phyloP scores from a whole-genome alignment of 2,329 filamentous ascomycete genomes.

The Pyrenophora graminea region DNA sequence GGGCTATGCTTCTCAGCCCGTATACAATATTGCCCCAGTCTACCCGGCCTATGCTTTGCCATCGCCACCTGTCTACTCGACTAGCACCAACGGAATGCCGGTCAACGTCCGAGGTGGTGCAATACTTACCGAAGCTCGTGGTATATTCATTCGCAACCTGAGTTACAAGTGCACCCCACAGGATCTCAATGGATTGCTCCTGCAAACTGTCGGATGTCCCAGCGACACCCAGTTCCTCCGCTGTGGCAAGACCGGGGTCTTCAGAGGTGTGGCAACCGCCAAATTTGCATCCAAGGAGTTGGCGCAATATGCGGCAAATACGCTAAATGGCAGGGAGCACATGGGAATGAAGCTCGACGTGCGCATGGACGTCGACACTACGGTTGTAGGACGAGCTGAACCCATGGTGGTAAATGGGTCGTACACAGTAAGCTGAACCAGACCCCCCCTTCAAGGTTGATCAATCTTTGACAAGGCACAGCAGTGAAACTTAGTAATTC shows the following conservation, averaged over 20 bases:
- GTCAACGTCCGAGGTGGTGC: constrained; percentile 46
- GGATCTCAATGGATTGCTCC: constrained; percentile 36
- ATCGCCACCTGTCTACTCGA: constrained; percentile 32
- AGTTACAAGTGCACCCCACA: constrained; percentile 31
- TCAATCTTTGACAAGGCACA: constrained; percentile 17
- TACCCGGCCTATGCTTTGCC: constrained; percentile 27
- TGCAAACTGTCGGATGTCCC: constrained; percentile 32
- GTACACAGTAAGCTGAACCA: constrained; percentile 22
- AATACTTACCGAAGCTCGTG: constrained; percentile 43
- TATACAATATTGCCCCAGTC: constrained; percentile 24
- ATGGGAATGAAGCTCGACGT: constrained; percentile 40
- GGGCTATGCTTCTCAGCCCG: constrained; percentile 20
- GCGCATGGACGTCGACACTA: constrained; percentile 42
- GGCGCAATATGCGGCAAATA: constrained; percentile 34
- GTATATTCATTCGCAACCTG: constrained; percentile 44
- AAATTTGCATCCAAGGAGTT: constrained; percentile 37
- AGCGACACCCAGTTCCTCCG: constrained; percentile 32
- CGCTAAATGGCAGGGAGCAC: constrained; percentile 34
- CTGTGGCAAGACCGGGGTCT: constrained; percentile 30
- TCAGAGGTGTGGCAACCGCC: constrained; percentile 42
- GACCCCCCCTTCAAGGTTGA: background rate
- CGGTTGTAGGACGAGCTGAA: constrained; percentile 36
- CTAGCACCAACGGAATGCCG: constrained; percentile 39
- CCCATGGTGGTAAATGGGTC: constrained; percentile 40
- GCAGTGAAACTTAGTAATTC: constrained; percentile 10